Evolutionary conservation across 768 basidiomycete genomes (phyloP), one percentile per base, ranked within the genome.

Genomic region (Nidula microcarpa): DNA sequence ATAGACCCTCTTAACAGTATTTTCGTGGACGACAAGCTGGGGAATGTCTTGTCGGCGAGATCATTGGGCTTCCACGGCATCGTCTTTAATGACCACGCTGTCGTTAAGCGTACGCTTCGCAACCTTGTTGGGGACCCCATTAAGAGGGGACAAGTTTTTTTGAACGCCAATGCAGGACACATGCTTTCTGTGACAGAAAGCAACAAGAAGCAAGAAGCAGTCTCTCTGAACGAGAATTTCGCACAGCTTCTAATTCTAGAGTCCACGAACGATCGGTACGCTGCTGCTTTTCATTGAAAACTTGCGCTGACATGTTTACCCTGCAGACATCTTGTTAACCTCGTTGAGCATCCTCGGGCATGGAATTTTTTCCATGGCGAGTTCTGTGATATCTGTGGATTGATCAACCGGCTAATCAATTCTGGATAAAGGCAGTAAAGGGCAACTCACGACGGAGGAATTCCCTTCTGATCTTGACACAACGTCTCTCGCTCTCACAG

Each of bases 381-480:
- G 47, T n/a, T n/a, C n/a, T n/a, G n/a, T n/a, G n/a, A n/a, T n/a
- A n/a, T n/a, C n/a, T n/a, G n/a, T n/a, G n/a, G n/a, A n/a, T n/a
- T n/a, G n/a, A n/a, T n/a, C n/a, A n/a, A n/a, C 37, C n/a, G 37
- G 33, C 47, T 35, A 52, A 50, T 55, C 34, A 8, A 30, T 41
- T 47, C 35, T 18, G 43, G 43, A n/a, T n/a, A 33, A 45, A 23
- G 23, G 47, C 75, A 74, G 71, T 9, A 68, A 71, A 49, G 70
- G 68, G 6, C 60, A 69, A 34, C 64, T 79, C 4, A 81, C 79
- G 3, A 80, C 78, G 3, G 71, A 73, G 41, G 65, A 69, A 23
- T 82, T 80, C 57, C 81, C 81, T 0, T 73, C 69, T 54, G 84
- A 85, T 62, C 63, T 83, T 30, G 82, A 84, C 55, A 84, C 82